These are phyloP conservation scores for Dothistroma pini DNA, from an alignment of 2,329 filamentous ascomycete species.

Conservation along the genomic window DNA sequence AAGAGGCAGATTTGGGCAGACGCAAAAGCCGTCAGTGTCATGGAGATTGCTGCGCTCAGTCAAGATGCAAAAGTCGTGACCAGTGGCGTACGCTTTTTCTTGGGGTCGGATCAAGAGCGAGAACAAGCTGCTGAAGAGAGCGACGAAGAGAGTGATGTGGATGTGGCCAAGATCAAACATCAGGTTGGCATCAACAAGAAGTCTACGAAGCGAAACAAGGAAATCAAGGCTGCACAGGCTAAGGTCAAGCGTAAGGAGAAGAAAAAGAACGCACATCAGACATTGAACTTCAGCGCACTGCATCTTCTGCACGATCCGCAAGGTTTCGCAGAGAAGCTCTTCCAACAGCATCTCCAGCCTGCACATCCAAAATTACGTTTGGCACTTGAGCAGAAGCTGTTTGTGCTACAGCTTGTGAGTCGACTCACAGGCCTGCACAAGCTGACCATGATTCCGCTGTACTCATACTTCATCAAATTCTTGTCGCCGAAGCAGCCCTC, in stretches of 20 bases:
- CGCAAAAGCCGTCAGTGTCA: constrained; percentile 90
- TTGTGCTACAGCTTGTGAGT: constrained; percentile 87
- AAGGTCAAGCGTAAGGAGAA: constrained; percentile 77
- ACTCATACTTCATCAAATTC: constrained; percentile 92
- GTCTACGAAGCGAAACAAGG: constrained; percentile 77
- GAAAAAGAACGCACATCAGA: constrained; percentile 83
- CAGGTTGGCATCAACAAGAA: constrained; percentile 95
- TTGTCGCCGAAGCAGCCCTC: constrained; percentile 83
- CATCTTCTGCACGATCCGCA: constrained; percentile 94
- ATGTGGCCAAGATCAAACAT: constrained; percentile 78
- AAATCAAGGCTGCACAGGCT: constrained; percentile 75
- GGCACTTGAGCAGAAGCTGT: constrained; percentile 79
- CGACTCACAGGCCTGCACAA: constrained; percentile 90
- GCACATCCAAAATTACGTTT: constrained; percentile 74
- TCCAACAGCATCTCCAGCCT: constrained; percentile 79
- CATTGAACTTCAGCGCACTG: constrained; percentile 92
- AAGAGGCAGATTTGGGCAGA: constrained; percentile 96
- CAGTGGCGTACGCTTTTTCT: constrained; percentile 87
- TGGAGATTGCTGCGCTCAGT: constrained; percentile 87
- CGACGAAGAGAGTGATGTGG: constrained; percentile 73
- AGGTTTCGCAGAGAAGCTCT: constrained; percentile 84
- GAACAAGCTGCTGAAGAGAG: constrained; percentile 83
- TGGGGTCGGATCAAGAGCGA: constrained; percentile 92
- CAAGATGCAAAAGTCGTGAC: constrained; percentile 91
- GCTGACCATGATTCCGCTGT: constrained; percentile 81